A percentile compares a stretch with the other conserved stretches of the same genome.
phyloP scores from a whole-genome alignment of 768 basidiomycete genomes.

The Tylopilus balloui region DNA sequence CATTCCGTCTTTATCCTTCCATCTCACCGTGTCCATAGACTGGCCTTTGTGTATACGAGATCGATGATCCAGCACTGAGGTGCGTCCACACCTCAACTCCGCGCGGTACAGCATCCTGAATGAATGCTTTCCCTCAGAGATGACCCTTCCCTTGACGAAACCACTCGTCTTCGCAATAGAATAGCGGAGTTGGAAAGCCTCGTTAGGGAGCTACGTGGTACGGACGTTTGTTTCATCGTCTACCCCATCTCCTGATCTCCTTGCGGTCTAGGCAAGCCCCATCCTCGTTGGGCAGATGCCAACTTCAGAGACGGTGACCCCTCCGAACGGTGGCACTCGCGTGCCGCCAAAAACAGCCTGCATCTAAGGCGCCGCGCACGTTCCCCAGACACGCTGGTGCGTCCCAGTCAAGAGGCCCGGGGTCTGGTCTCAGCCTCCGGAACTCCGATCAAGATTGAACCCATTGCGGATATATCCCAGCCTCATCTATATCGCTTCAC shows the following conservation, averaged over 20 bases:
- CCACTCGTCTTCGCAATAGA: conserved; percentile 75
- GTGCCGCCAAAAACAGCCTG: conserved; percentile 64
- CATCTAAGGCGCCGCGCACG: conserved; percentile 39
- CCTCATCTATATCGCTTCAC: conserved; percentile 67
- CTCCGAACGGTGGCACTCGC: conserved; percentile 82
- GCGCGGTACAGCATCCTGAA: background rate
- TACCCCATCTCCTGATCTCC: conserved; percentile 7
- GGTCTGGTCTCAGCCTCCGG: conserved; percentile 43
- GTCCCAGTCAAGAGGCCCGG: conserved; percentile 35
- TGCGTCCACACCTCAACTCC: conserved; percentile 24
- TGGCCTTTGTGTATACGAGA: conserved; percentile 91
- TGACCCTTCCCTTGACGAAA: conserved; percentile 85
- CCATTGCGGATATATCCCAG: conserved; percentile 43
- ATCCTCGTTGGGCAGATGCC: conserved; percentile 81
- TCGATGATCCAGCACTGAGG: conserved; percentile 84
- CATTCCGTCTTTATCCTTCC: background rate
- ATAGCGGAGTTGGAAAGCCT: conserved; percentile 93
- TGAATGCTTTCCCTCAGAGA: conserved; percentile 47
- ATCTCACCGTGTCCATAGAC: conserved; percentile 45
- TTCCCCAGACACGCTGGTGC: conserved; percentile 34
- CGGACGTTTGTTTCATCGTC: conserved; percentile 15
- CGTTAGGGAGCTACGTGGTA: conserved; percentile 83
- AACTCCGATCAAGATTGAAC: conserved; percentile 68
- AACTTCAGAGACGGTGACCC: conserved; percentile 77
- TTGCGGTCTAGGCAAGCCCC: conserved; percentile 63